Percentiles rank a stretch among this genome's conserved stretches.
Evolutionary conservation across 2,329 filamentous ascomycete genomes (phyloP).

Genomic region (Pseudogymnoascus sp.): DNA sequence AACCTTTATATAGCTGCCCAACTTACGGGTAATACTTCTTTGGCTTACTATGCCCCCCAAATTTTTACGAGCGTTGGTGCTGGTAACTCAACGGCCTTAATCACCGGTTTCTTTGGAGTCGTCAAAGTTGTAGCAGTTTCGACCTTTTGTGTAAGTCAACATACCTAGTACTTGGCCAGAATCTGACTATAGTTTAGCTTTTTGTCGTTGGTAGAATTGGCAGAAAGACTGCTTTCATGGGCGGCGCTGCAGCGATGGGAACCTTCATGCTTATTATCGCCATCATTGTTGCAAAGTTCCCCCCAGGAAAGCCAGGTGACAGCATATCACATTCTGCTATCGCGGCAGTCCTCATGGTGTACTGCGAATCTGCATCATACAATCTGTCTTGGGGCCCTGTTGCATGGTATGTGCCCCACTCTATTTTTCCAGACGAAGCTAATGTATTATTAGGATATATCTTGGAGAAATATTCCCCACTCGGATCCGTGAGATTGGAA

Average conservation of each 20-base stretch:
- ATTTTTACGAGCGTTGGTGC: conserved; percentile 44
- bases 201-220: conserved; percentile 42
- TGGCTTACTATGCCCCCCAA: conserved; percentile 45
- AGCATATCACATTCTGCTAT: conserved; percentile 27
- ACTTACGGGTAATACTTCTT: conserved; percentile 42
- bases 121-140: conserved; percentile 39
- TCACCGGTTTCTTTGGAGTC: conserved; percentile 46
- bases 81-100: conserved; percentile 38
- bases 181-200: conserved; percentile 32
- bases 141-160: conserved; percentile 23
- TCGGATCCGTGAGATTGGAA: conserved; percentile 41
- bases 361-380: conserved; percentile 38
- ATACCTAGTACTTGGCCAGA: background rate
- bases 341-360: conserved; percentile 42
- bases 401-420: conserved; percentile 42
- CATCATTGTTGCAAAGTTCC: conserved; percentile 36
- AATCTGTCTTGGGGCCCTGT: conserved; percentile 44
- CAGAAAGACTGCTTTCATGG: conserved; percentile 38
- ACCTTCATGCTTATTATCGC: conserved; percentile 44
- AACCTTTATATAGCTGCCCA: conserved; percentile 26
- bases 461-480: conserved; percentile 40
- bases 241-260: conserved; percentile 40
- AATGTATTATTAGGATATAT: conserved; percentile 3
- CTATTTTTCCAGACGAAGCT: conserved; percentile 12
- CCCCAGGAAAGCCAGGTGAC: conserved; percentile 28